phyloP scores from a whole-genome alignment of 805 yeast genomes.

The Zygosaccharomyces kombuchaensis region DNA sequence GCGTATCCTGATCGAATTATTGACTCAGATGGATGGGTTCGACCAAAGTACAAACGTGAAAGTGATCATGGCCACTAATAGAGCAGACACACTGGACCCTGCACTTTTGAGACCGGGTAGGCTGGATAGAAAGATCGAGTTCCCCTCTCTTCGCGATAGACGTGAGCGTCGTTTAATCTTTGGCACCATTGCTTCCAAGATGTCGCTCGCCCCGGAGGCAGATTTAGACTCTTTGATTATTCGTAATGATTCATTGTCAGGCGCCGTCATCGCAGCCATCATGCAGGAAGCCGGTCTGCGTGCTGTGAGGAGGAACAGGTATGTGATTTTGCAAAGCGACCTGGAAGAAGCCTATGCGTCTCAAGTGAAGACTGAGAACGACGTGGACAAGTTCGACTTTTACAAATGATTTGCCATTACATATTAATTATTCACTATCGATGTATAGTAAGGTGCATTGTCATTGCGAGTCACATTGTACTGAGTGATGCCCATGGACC shows the following conservation, averaged over 20 bases:
- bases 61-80: slow-evolving; percentile 98
- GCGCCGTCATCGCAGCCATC: slow-evolving; percentile 96
- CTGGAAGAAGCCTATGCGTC: slow-evolving; percentile 96
- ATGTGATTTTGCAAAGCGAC: slow-evolving; percentile 92
- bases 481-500: slow-evolving; percentile 62
- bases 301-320: slow-evolving; percentile 97
- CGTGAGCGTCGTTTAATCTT: slow-evolving; percentile 97
- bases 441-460: slow-evolving; percentile 8
- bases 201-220: slow-evolving; percentile 97
- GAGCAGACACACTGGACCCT: slow-evolving; percentile 99
- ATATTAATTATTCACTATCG: slow-evolving; percentile 3
- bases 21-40: slow-evolving; percentile 99
- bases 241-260: slow-evolving; percentile 95
- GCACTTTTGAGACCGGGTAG: slow-evolving; percentile 98
- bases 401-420: slow-evolving; percentile 53
- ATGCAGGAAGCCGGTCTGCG: slow-evolving; percentile 99
- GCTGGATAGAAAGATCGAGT: slow-evolving; percentile 95
- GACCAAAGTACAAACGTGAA: slow-evolving; percentile 94
- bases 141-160: slow-evolving; percentile 93
- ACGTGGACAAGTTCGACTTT: slow-evolving; percentile 96
- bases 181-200: slow-evolving; percentile 91
- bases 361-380: slow-evolving; percentile 93
- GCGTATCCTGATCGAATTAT: slow-evolving; percentile 89
- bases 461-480: slow-evolving; percentile 36
- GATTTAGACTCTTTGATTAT: slow-evolving; percentile 92